Evolutionary conservation across 148 eudicot species (phyloP).

Genomic region (Silene conica): DNA sequence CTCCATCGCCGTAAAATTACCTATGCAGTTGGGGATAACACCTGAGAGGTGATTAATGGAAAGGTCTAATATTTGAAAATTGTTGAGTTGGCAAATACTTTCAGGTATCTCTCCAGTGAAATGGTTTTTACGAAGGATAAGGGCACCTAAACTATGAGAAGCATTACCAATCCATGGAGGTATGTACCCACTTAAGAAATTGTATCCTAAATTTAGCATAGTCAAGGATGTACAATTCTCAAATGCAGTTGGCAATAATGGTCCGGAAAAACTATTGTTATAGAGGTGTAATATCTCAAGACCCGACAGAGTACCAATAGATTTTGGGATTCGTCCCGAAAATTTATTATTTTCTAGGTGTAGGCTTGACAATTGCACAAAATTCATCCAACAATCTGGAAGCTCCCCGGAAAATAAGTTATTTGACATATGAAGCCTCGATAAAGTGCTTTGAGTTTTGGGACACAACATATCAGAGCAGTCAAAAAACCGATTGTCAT

Average conservation of each 20-base stretch:
- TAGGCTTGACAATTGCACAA: not conserved
- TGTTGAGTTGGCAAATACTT: too few relatives aligned
- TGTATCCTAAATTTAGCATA: slow-evolving; percentile 3
- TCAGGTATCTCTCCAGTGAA: too few relatives aligned
- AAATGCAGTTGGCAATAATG: not conserved
- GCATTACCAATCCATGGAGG: not conserved
- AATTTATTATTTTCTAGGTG: not conserved
- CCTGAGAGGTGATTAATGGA: too few relatives aligned
- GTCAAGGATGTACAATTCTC: not conserved
- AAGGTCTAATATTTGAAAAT: too few relatives aligned
- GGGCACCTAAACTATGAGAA: too few relatives aligned
- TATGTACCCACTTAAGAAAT: slow-evolving; percentile 12
- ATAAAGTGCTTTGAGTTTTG: too few relatives aligned
- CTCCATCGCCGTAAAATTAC: too few relatives aligned
- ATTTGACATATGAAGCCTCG: too few relatives aligned
- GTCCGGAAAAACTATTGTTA: slow-evolving; percentile 14
- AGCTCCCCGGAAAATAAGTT: too few relatives aligned
- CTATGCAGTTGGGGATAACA: too few relatives aligned
- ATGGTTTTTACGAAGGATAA: too few relatives aligned
- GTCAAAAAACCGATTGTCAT: slow-evolving; percentile 14
- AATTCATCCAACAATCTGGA: too few relatives aligned
- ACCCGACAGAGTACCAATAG: not conserved
- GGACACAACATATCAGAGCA: slow-evolving; percentile 3
- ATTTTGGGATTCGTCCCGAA: not conserved
- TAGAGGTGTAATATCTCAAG: slow-evolving; percentile 11